Conservation (phyloP, 768 basidiomycete species). For the Daedalea quercina region DNA sequence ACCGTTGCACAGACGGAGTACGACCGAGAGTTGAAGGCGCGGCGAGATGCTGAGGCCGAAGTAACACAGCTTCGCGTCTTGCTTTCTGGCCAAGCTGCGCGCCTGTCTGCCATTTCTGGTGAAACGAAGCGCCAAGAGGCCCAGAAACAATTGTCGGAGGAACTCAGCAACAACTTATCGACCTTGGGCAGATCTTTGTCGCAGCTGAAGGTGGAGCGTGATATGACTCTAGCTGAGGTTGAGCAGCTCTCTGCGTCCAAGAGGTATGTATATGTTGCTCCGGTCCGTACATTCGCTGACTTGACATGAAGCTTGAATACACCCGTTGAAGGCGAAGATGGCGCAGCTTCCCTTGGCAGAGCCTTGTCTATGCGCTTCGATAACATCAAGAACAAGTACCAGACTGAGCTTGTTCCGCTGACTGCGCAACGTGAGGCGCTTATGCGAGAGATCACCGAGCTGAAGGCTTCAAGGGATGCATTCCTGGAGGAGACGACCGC, state of each 20-base stretch:
- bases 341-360: conserved; percentile 34
- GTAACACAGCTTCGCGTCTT: conserved; percentile 79
- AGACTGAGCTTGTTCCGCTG: conserved; percentile 79
- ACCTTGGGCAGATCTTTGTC: conserved; percentile 83
- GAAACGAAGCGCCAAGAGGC: conserved; percentile 71
- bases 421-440: conserved; percentile 76
- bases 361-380: conserved; percentile 84
- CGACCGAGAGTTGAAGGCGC: conserved; percentile 80
- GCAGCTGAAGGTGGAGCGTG: conserved; percentile 81
- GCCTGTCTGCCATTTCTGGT: conserved; percentile 78
- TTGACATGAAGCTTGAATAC: conserved; percentile 11
- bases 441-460: conserved; percentile 75
- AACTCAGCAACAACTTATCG: conserved; percentile 68
- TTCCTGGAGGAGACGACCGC: conserved; percentile 89
- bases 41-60: conserved; percentile 90
- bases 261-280: conserved; percentile 40
- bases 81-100: conserved; percentile 84
- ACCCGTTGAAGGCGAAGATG: conserved; percentile 12
- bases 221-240: conserved; percentile 88
- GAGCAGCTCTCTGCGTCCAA: conserved; percentile 79
- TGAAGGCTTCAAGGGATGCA: conserved; percentile 78
- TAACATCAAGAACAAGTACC: conserved; percentile 80
- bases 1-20: conserved; percentile 93
- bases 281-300: not conserved
- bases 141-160: conserved; percentile 71